Conservation (phyloP, 2,329 filamentous ascomycete species). For the Stagonosporopsis vannaccii region DNA sequence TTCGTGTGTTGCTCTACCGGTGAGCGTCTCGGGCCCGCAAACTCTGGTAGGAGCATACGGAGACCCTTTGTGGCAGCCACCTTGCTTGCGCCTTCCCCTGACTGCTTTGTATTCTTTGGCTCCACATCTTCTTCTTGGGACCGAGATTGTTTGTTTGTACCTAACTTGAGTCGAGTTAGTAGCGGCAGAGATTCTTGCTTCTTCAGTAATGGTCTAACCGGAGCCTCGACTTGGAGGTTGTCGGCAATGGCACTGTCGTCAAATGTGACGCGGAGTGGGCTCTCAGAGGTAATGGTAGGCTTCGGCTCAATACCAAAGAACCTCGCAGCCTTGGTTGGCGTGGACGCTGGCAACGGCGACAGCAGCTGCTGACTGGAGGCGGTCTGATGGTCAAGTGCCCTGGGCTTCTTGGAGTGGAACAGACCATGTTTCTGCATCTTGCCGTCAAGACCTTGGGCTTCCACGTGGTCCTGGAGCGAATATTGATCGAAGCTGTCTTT, state of each 20-base stretch:
- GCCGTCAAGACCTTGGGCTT: not conserved
- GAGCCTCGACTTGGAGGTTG: constrained; percentile 1
- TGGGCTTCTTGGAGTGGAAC: constrained; percentile 23
- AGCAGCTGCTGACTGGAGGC: constrained; percentile 12
- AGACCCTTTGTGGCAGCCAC: constrained; percentile 25
- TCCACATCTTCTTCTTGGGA: constrained; percentile 22
- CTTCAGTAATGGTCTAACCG: constrained; percentile 12
- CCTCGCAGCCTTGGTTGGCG: constrained; percentile 32
- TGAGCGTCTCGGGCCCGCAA: constrained; percentile 13
- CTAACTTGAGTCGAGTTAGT: constrained; percentile 6
- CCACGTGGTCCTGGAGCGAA: not conserved
- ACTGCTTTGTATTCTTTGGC: constrained; percentile 12
- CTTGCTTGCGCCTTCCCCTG: too few relatives aligned
- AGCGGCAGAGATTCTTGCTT: constrained; percentile 8
- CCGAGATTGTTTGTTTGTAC: constrained; percentile 12
- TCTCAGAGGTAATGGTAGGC: not conserved
- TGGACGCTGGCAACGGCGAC: constrained; percentile 28
- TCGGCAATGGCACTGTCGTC: constrained; percentile 3
- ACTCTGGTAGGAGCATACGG: constrained; percentile 22
- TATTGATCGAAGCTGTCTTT: constrained; percentile 10
- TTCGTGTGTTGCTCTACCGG: not conserved
- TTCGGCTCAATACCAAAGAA: constrained; percentile 26
- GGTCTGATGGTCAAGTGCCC: constrained; percentile 17
- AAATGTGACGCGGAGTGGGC: not conserved
- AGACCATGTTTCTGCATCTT: constrained; percentile 24